Evolutionary conservation across 306 rosid species (phyloP).

Genomic region (Vachellia pachyceras): DNA sequence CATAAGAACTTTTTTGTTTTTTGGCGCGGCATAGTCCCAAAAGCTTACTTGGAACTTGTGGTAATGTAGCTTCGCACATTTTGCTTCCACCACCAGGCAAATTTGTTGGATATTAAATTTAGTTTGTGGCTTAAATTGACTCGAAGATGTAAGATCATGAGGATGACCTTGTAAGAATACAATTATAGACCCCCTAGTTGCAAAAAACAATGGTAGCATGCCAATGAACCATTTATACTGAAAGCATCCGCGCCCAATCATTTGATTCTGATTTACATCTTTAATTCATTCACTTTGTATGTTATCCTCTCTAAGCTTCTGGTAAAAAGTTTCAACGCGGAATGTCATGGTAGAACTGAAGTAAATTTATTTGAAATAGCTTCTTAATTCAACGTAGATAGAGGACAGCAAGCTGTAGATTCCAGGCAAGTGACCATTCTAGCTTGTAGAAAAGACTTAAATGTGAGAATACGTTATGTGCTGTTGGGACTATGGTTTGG

Average conservation of each 20-base stretch:
- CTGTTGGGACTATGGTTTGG: background rate
- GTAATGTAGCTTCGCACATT: background rate
- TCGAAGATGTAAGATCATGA: background rate
- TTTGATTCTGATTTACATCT: background rate
- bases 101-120: background rate
- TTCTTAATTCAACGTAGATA: background rate
- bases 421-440: background rate
- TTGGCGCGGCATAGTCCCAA: background rate
- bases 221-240: background rate
- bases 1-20: background rate
- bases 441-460: background rate
- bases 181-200: background rate
- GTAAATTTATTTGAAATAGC: background rate
- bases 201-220: background rate
- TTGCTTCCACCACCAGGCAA: background rate
- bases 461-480: background rate
- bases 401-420: conserved; percentile 2
- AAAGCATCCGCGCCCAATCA: background rate
- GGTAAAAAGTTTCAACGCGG: background rate
- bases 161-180: background rate
- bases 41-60: background rate
- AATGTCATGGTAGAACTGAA: background rate
- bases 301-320: background rate
- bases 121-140: background rate
- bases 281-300: background rate